Conservation (phyloP, 768 basidiomycete genomes). For the Austroboletus eburneus region DNA sequence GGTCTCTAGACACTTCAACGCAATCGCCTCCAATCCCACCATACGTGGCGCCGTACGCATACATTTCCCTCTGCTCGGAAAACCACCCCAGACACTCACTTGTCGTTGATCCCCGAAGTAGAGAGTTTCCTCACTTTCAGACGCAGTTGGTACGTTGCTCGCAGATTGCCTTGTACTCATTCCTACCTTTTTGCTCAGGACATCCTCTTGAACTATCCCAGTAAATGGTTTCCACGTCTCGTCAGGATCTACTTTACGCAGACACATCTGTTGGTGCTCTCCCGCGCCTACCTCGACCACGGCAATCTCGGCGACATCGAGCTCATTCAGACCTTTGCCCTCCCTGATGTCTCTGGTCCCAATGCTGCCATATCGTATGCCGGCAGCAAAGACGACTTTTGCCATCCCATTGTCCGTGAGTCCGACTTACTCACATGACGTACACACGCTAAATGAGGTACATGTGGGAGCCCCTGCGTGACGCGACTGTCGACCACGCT, state of each 20-base stretch:
- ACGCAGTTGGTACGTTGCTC: constrained; percentile 13
- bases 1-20: too few species aligned
- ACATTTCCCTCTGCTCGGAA: constrained; percentile 10
- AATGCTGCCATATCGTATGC: neutral
- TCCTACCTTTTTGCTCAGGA: constrained; percentile 4
- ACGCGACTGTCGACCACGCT: constrained; percentile 5
- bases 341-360: constrained; percentile 9
- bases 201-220: constrained; percentile 13
- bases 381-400: neutral
- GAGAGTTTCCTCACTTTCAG: constrained; percentile 18
- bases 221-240: constrained; percentile 18
- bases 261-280: constrained; percentile 17
- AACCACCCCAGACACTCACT: constrained; percentile 12
- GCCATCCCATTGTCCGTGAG: neutral
- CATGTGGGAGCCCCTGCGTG: constrained; percentile 15
- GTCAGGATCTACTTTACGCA: constrained; percentile 13
- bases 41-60: constrained; percentile 15
- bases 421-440: constrained; percentile 21
- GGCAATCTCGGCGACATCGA: constrained; percentile 7
- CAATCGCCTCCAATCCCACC: too few species aligned
- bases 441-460: constrained; percentile 5
- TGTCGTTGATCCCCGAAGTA: constrained; percentile 10
- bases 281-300: constrained; percentile 11
- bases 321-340: constrained; percentile 18
- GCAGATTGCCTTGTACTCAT: too few species aligned